Evolutionary conservation across 805 yeast genomes (phyloP).

Genomic region (Starmerella scarabaei): DNA sequence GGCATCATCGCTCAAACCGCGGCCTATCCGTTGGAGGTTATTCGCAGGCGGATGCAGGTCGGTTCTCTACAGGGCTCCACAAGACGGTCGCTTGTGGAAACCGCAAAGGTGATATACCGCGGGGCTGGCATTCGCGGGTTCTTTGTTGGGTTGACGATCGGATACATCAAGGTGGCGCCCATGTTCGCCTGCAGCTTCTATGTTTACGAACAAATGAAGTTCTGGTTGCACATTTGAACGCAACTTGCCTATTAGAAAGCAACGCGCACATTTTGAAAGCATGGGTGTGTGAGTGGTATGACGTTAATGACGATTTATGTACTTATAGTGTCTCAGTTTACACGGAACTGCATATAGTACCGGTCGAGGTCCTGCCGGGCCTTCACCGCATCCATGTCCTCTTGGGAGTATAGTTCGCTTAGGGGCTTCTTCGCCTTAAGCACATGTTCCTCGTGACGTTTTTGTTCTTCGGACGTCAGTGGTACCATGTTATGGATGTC

Average conservation of each 20-base stretch:
- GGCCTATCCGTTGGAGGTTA: conserved; percentile 91
- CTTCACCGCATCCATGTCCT: conserved; percentile 42
- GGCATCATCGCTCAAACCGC: conserved; percentile 94
- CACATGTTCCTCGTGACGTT: conserved; percentile 61
- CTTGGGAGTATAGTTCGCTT: conserved; percentile 49
- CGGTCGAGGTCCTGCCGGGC: conserved; percentile 62
- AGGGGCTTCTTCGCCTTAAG: conserved; percentile 52
- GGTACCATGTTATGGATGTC: conserved; percentile 69
- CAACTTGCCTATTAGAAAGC: no score
- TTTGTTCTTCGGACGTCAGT: conserved; percentile 80
- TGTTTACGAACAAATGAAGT: conserved; percentile 81
- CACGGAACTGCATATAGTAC: conserved; percentile 49
- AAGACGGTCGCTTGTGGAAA: conserved; percentile 11
- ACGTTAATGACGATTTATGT: neutral
- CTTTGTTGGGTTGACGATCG: conserved; percentile 88
- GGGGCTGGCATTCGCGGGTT: conserved; percentile 80
- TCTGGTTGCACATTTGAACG: conserved; percentile 44
- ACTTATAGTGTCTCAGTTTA: conserved; percentile 17
- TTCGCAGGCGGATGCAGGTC: conserved; percentile 91
- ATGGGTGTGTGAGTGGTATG: neutral
- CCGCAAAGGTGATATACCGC: conserved; percentile 43
- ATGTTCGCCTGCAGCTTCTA: conserved; percentile 95
- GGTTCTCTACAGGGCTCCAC: conserved; percentile 25
- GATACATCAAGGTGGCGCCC: conserved; percentile 87
- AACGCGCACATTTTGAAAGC: no score